Base-by-base conservation (phyloP, 2,329 filamentous ascomycete species). In the Berkeleyomyces rouxiae region DNA sequence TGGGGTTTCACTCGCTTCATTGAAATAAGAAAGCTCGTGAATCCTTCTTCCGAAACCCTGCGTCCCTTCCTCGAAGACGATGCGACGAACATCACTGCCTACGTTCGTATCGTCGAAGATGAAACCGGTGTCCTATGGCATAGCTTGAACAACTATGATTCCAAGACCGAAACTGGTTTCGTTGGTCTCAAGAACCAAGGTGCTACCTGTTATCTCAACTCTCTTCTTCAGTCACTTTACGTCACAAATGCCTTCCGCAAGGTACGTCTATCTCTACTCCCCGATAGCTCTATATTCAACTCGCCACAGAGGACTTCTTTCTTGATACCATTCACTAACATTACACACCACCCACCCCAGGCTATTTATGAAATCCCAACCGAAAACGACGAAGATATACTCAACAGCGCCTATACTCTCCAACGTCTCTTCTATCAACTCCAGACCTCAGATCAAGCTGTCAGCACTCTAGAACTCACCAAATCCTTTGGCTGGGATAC, bases 1-100 rank as follows among this genome's bases (percentile, higher is more conserved):
- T 99, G 93, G 93, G 93, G 93, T 1, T 99, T 99, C 72, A 99
- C 93, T n/a, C 80, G 92, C 63, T 99, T 97, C 71, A 84, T 90
- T 10, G 93, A 97, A 72, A 80, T 95, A 59, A 82, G 90, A 61
- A 86, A 84, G 69, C 86, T 97, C 72, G 95, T 96, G 71, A 86
- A 85, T 65, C 80, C 83, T 1, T 95, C 87, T 82, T 87, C 93
- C 63, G 82, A 83, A 31, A 76, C 77, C 31, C 76, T 74, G 44
- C 81, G 87, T 63, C 89, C 87, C 7, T 79, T 95, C 67, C 81
- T 90, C 16, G 88, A 95, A 70, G 83, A 88, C 68, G 87, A 92
- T 64, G 75, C 77, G 6, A 87, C 85, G 69, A 90, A 88, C 70
- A 84, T 95, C 70, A 93, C 88, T 0, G 89, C 88, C 62, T 95